A percentile compares a stretch with the other conserved stretches of the same genome.
These are phyloP conservation scores for Garcia nutans DNA, from an alignment of 345 rosid genomes.

Conservation along the genomic window DNA sequence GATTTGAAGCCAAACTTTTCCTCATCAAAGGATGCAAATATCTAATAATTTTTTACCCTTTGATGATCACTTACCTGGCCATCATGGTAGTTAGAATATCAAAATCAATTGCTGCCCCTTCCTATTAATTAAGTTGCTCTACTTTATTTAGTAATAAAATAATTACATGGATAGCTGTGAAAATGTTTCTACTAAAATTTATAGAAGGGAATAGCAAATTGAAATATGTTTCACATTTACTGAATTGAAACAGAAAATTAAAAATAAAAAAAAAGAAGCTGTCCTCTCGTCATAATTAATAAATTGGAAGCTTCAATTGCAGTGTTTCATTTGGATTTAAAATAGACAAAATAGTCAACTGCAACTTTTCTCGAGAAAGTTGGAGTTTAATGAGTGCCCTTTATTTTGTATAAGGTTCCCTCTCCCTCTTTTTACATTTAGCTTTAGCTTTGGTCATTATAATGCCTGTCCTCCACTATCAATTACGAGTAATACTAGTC, in stretches of 20 bases:
- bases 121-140: background rate
- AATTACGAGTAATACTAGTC: background rate
- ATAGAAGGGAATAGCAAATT: too few relatives aligned
- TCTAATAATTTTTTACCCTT: background rate
- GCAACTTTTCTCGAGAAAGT: slow-evolving; percentile 26
- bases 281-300: too few relatives aligned
- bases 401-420: slow-evolving; percentile 57
- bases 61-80: background rate
- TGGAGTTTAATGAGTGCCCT: slow-evolving; percentile 32
- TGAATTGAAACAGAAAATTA: too few relatives aligned
- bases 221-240: too few relatives aligned
- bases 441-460: slow-evolving; percentile 36
- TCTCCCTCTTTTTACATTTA: slow-evolving; percentile 28
- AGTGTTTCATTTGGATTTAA: background rate
- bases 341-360: slow-evolving; percentile 10
- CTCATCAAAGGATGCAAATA: background rate
- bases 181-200: too few relatives aligned
- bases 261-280: too few relatives aligned
- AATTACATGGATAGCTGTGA: too few relatives aligned
- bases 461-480: slow-evolving; percentile 40
- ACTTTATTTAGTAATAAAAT: background rate
- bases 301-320: too few relatives aligned
- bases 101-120: background rate
- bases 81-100: background rate
- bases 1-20: too few relatives aligned